Evolutionary conservation across 305 asterid genomes (phyloP).

Genomic region (Fraxinus sp.): DNA sequence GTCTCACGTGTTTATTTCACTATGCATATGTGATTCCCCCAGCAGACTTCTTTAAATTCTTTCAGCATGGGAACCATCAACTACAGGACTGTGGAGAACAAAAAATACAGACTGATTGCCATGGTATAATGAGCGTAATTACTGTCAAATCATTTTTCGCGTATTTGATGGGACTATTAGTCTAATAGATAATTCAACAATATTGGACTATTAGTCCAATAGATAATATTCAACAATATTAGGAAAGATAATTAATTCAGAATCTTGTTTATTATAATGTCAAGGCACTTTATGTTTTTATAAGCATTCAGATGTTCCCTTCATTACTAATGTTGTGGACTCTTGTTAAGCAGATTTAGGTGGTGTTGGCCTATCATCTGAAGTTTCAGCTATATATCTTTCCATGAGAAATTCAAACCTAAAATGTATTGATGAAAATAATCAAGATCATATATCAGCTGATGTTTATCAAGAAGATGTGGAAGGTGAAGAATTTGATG

Average conservation of each 20-base stretch:
- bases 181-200: not conserved
- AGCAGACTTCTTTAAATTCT: constrained; percentile 56
- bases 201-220: not conserved
- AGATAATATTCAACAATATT: not conserved
- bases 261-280: not conserved
- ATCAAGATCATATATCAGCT: constrained; percentile 65
- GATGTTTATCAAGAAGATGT: constrained; percentile 63
- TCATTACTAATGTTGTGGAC: constrained; percentile 21
- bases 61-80: constrained; percentile 58
- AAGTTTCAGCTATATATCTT: constrained; percentile 64
- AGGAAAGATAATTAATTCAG: not conserved
- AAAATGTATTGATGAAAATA: constrained; percentile 81
- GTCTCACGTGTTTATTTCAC: constrained; percentile 1
- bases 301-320: constrained; percentile 2
- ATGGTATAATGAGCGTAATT: constrained; percentile 44
- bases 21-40: not conserved
- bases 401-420: constrained; percentile 66
- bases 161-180: not conserved
- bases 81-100: constrained; percentile 51
- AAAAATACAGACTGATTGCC: constrained; percentile 49
- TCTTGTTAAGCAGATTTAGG: constrained; percentile 47
- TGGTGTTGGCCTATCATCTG: constrained; percentile 54
- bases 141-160: not conserved
- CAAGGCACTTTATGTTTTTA: not conserved
- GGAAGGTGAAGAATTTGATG: constrained; percentile 79